phyloP scores from a whole-genome alignment of 2,329 filamentous ascomycete species.

The Hymenoscyphus infarciens region DNA sequence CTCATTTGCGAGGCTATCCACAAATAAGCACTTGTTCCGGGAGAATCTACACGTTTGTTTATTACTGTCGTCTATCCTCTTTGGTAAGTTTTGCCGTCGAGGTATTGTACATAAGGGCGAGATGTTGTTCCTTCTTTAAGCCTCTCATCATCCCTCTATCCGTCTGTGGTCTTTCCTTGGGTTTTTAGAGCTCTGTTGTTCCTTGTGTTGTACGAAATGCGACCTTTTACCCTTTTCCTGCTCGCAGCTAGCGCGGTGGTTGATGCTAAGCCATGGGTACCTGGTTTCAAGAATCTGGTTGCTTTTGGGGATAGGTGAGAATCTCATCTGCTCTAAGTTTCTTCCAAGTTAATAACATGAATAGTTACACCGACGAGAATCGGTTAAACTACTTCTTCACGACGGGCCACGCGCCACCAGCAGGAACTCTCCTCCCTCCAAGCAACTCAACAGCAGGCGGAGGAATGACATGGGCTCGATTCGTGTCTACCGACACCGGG shows the following conservation, averaged over 20 bases:
- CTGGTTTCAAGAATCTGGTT: constrained; percentile 58
- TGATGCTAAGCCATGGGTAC: constrained; percentile 29
- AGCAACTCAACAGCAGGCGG: constrained; percentile 57
- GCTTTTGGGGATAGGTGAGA: constrained; percentile 71
- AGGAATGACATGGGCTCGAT: constrained; percentile 66
- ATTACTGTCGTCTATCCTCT: not conserved
- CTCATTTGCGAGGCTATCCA: not conserved
- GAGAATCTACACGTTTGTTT: no score
- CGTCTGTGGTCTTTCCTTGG: not conserved
- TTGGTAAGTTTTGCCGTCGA: not conserved
- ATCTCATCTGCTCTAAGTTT: no score
- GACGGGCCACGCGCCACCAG: constrained; percentile 57
- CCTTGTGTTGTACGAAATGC: not conserved
- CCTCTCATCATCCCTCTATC: not conserved
- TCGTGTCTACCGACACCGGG: constrained; percentile 57
- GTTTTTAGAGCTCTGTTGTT: not conserved
- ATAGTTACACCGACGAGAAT: constrained; percentile 66
- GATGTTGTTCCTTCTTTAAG: not conserved
- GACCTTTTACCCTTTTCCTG: not conserved
- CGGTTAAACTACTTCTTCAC: constrained; percentile 60
- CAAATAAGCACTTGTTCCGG: constrained; percentile 12
- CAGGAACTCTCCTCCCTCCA: constrained; percentile 47
- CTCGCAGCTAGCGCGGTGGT: not conserved
- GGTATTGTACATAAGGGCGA: not conserved
- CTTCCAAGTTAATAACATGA: no score